Base-by-base conservation (phyloP, 164 flowering plant species). In the Sextonia rubra region DNA sequence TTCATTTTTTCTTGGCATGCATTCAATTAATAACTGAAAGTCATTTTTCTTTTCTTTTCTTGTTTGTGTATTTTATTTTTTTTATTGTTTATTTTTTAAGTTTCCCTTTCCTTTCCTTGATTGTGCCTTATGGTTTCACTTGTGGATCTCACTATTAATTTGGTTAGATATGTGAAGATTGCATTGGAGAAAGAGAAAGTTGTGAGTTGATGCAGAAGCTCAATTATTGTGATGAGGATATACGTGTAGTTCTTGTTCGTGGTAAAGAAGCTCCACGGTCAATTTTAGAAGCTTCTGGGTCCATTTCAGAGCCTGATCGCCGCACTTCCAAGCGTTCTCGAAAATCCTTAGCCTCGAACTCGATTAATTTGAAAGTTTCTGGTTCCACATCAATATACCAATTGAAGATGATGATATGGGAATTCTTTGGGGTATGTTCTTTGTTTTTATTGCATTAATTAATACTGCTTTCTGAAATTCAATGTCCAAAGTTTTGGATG, bases 401-500 rank as follows among this genome's bases (percentile, higher is more conserved):
- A 75, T 81, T 96, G 82, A 96, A 96, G 76, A 87, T 96, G 99
- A 91, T 93, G 99, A 92, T 96, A 80, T 93, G 98, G 98, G 97
- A 93, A 79, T 89, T 91, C 23, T 90, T 93, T 81, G 99, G 97
- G 92, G 99, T 96, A 89, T 44, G 94, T 52, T 74, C 56, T 56
- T 74, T 62, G 7, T 27, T 27, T 63, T 64, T 30, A 2, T 26
- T 27, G 47, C 17, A 20, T 18, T 12, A 3, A 4, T 52, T 52
- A 3, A 20, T 18, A 15, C 58, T 52, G 17, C n/a, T 52, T 52
- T 52, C 6, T 52, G 58, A 3, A 52, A 52, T 52, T 52, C n/a
- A 52, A 0, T 52, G 58, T 5, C 58, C 58, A 17, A 17, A 12
- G 15, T 52, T 52, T 52, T 52, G 58, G 44, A 32, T 32, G 44